Evolutionary conservation across 306 rosid genomes (phyloP), one percentile per base, ranked within the genome.

Genomic region (Biancaea sappan): DNA sequence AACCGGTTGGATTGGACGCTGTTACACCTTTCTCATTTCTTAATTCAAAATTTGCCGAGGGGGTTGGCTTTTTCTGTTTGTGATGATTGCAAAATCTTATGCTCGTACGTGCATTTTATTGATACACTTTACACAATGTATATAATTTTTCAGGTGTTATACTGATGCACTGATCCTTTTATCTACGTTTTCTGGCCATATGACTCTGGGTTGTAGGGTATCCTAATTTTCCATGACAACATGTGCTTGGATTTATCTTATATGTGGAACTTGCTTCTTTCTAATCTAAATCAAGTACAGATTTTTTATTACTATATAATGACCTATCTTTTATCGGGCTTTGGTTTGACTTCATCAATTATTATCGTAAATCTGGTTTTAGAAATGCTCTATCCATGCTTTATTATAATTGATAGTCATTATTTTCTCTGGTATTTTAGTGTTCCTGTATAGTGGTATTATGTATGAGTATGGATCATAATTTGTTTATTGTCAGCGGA

Each of bases 401-500:
- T 19, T 22, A 26, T 25, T 60, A 13, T 77, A n/a, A n/a, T 59
- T 9, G 66, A 8, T 60, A 4, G 28, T 16, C 24, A 58, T 31
- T 29, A 58, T 18, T 60, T 60, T 31, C 38, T 60, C 26, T 37
- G 68, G 68, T 9, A 2, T 19, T 61, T 35, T 21, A 3, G 26
- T 62, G 29, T 11, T 62, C 10, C 28, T 16, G 3, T 32, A 7
- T 61, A 40, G 29, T 11, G 19, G 50, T 61, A 41, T 61, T 52
- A 9, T 40, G 6, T 46, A 53, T 35, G 52, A 26, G n/a, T 6
- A 54, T 47, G 11, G 6, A 10, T 70, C 60, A 24, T 62, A 11
- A 18, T 69, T 79, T 70, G 60, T 59, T 69, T 69, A 6, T 24
- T 63, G 71, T 52, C 58, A 47, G 58, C 58, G 16, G 37, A 25